These are phyloP conservation scores for Gamsiella multidivaricata DNA, from an alignment of 192 early-diverging fungal species.

Conservation along the genomic window DNA sequence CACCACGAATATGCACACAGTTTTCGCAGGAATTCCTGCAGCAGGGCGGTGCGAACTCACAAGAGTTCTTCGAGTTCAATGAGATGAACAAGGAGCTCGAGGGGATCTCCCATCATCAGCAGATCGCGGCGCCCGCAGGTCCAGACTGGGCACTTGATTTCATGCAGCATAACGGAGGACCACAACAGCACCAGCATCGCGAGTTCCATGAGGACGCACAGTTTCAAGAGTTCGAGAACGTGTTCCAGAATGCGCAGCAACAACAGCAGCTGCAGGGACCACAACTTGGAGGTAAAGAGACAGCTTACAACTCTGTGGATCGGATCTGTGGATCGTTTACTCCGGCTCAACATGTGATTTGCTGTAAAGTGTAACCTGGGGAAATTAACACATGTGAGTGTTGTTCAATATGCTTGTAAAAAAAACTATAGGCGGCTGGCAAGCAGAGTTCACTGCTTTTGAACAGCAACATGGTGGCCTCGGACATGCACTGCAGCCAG, in stretches of 20 bases:
- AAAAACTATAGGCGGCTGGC: constrained; percentile 31
- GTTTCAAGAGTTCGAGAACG: constrained; percentile 62
- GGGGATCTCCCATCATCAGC: constrained; percentile 52
- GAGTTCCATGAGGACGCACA: constrained; percentile 35
- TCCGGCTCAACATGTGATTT: constrained; percentile 3
- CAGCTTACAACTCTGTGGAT: not conserved
- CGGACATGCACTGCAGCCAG: constrained; percentile 49
- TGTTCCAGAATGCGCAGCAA: constrained; percentile 37
- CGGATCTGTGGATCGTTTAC: not conserved
- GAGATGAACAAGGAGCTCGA: constrained; percentile 79
- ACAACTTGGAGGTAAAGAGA: constrained; percentile 37
- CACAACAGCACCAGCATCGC: constrained; percentile 56
- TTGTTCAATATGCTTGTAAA: constrained; percentile 36
- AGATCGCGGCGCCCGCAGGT: constrained; percentile 17
- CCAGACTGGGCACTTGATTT: constrained; percentile 81
- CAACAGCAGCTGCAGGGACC: constrained; percentile 59
- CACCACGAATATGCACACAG: constrained; percentile 30
- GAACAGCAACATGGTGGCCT: constrained; percentile 65
- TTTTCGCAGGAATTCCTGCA: constrained; percentile 70
- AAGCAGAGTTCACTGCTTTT: constrained; percentile 71
- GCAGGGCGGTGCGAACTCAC: constrained; percentile 21
- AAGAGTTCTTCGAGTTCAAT: constrained; percentile 73
- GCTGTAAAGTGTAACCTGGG: constrained; percentile 4
- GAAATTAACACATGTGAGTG: not conserved
- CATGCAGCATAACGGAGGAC: constrained; percentile 47